Evolutionary conservation across 2,329 filamentous ascomycete species (phyloP), one percentile per base, ranked within the genome.

Genomic region (Huntiella savannae): DNA sequence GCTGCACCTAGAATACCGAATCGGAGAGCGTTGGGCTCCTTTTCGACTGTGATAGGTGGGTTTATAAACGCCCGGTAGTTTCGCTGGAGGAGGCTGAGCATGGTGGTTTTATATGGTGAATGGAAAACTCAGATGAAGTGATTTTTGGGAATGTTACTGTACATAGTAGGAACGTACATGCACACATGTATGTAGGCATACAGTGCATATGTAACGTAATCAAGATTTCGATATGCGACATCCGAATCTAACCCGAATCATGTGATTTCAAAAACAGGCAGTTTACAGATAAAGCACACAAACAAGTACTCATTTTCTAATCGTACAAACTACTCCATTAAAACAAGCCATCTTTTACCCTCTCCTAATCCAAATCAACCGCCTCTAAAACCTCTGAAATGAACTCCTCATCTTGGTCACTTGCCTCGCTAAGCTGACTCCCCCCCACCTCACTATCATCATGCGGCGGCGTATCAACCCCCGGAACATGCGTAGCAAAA

Each of bases 381-480:
- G 52, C 47, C 42, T 52, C 51, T 43, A 57, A 36, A 19, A 47
- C 53, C 34, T 53, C 51, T 16, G 49, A 48, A 17, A 56, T 52
- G 35, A 56, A 56, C 12, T 43, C 43, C 6, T 46, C 43, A 42
- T 46, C 39, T n/a, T 42, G 42, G n/a, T 48, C 33, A 11, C 19
- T 35, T 5, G 61, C 60, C 33, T 63, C 64, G 33, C 61, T 66
- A 10, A 53, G 54, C 40, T 65, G 62, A 50, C 62, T 66, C 40
- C 57, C 60, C 49, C 16, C 64, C 63, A 59, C 60, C 53, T 72
- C 69, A 49, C 65, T 70, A 53, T 70, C 69, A 35, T 66, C 71
- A 56, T 71, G 67, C 1, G 68, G 68, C n/a, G 69, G 69, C 32
- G 69, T 72, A 49, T 66, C 64, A 28, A 71, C 51, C 5, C 64